A percentile compares a stretch with the other conserved stretches of the same genome.
These are phyloP conservation scores for Didymella exigua DNA, from an alignment of 2,329 filamentous ascomycete species.

Conservation along the genomic window DNA sequence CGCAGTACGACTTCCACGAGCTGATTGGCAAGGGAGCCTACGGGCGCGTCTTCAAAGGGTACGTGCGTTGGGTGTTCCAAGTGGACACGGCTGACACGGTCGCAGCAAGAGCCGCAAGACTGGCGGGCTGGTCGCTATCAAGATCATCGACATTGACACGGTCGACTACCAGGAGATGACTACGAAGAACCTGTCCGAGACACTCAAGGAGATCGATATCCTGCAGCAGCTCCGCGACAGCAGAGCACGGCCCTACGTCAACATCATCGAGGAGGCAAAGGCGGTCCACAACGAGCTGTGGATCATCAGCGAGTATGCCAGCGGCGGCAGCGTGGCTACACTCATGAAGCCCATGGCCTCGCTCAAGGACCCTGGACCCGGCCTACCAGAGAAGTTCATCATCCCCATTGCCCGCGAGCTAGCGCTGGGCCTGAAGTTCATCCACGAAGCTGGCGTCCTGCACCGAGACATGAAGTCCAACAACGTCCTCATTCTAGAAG, in stretches of 20 bases:
- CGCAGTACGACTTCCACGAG: slow-evolving; percentile 71
- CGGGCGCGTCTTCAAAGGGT: slow-evolving; percentile 74
- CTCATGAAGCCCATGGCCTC: slow-evolving; percentile 58
- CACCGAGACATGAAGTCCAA: slow-evolving; percentile 72
- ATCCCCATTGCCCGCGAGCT: slow-evolving; percentile 69
- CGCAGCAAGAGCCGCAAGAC: slow-evolving; percentile 48
- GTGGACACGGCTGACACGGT: slow-evolving; percentile 24
- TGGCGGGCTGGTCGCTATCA: slow-evolving; percentile 69
- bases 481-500: slow-evolving; percentile 79
- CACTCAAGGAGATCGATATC: slow-evolving; percentile 68
- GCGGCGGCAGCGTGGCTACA: slow-evolving; percentile 77
- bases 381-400: slow-evolving; percentile 65
- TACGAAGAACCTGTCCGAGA: slow-evolving; percentile 54
- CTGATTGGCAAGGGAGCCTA: slow-evolving; percentile 78
- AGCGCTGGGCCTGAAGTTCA: slow-evolving; percentile 64
- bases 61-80: slow-evolving; percentile 20
- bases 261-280: slow-evolving; percentile 78
- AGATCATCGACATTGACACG: slow-evolving; percentile 85
- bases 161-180: slow-evolving; percentile 61
- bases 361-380: slow-evolving; percentile 34
- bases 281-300: slow-evolving; percentile 80
- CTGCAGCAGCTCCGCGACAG: slow-evolving; percentile 75
- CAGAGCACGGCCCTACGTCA: slow-evolving; percentile 81
- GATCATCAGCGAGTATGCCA: slow-evolving; percentile 88
- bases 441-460: slow-evolving; percentile 69